Evolutionary conservation across 345 rosid genomes (phyloP), one percentile per base, ranked within the genome.

Genomic region (Triadica sebifera): DNA sequence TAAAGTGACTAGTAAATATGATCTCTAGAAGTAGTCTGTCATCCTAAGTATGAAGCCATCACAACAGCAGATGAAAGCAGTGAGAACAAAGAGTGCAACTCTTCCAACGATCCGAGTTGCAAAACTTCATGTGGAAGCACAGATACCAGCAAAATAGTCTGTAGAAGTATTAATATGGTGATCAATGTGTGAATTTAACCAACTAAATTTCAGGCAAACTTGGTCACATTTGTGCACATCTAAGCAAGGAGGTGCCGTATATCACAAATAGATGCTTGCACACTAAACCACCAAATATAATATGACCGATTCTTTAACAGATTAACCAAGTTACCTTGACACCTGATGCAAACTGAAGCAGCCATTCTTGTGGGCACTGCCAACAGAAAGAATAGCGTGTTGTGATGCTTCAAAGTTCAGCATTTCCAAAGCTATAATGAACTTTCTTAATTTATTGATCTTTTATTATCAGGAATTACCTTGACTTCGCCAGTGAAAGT

Each of bases 291-390:
- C n/a, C n/a, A n/a, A 47, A 46, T 8, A 24, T 53, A 37, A 73
- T 50, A 20, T 24, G 29, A 50, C 15, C 29, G 12, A 62, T 22
- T n/a, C 6, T 38, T 15, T 24, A 20, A 3, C 13, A 51, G 20
- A 52, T 39, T 16, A 77, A 22, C 46, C 39, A 55, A 62, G 50
- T 86, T 86, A 89, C 94, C 94, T 86, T 85, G 80, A 87, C 71
- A 52, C 91, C 94, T 4, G 85, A 78, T 37, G 79, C 85, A 74
- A 87, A 81, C 79, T 89, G 94, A 72, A 79, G 82, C 4, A 90
- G 76, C 94, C 91, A 90, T 80, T 90, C 91, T 24, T 79, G 86
- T 37, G 90, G 86, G 69, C 80, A 80, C 91, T 90, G 89, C 65
- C 60, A 83, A 78, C 50, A 7, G n/a, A 58, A 71, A 75, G 50